Evolutionary conservation across 768 basidiomycete species (phyloP), one percentile per base, ranked within the genome.

Genomic region (Collybia sp.): DNA sequence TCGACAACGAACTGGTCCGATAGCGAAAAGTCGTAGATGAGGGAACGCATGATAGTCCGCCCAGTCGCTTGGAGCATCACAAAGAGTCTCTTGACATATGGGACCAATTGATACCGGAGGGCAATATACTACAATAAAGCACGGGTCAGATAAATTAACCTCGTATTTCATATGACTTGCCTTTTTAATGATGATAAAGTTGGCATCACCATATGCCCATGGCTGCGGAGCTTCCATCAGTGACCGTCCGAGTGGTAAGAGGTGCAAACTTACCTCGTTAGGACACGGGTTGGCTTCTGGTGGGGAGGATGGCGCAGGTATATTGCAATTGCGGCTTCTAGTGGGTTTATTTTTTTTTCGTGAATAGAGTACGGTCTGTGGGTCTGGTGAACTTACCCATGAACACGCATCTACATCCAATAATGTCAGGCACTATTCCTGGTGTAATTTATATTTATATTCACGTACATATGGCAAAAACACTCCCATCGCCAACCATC

Each of bases 151-250:
- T 30, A 16, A 10, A 20, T 40, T 10, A 44, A 40, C 41, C 19
- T 30, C 10, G 19, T 15, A 15, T 6, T 40, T 2, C 16, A 8
- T 39, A 25, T 5, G 19, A 20, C 15, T 17, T 49, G 61, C 64
- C 56, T 64, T 54, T 47, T 68, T 67, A 48, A 67, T 55, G 19
- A 68, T 68, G 12, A 54, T 45, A 39, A 65, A 65, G 42, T 68
- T 68, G 0, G 59, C 64, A 35, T 57, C 61, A 10, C 66, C 67
- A 39, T 67, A 67, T 0, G 63, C 55, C 67, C 67, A 68, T n/a
- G 64, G 65, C 63, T 65, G 35, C n/a, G n/a, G n/a, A 18, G 2
- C 3, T 17, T 12, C 12, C 13, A 4, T 30, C 25, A 25, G 25
- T 15, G 18, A 41, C n/a, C 4, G 16, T 6, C 6, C 8, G 30